Conservation (phyloP, 2,329 filamentous ascomycete genomes). For the Hypoxylon sp. region DNA sequence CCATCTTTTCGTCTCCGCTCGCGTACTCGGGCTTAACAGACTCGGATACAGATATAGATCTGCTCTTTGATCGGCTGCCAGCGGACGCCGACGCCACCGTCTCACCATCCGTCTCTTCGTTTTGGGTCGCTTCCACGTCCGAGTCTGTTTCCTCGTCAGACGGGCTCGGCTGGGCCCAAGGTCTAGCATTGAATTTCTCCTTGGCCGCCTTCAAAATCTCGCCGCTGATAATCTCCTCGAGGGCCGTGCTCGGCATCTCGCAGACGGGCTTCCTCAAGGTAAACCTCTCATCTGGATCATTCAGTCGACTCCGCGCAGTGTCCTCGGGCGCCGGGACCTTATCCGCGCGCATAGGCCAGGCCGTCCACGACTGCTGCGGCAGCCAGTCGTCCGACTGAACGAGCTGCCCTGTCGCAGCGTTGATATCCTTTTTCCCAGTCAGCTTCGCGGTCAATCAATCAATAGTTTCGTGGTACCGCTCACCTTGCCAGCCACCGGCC, state of each 20-base stretch:
- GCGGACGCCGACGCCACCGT: conserved; percentile 29
- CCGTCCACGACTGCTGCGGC: conserved; percentile 77
- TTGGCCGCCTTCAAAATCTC: conserved; percentile 75
- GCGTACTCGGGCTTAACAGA: conserved; percentile 40
- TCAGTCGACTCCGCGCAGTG: conserved; percentile 58
- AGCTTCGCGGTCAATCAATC: conserved; percentile 17
- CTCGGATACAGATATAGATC: conserved; percentile 39
- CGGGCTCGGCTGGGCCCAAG: conserved; percentile 48
- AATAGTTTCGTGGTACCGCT: conserved; percentile 43
- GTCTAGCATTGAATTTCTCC: conserved; percentile 65
- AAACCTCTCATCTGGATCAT: conserved; percentile 58
- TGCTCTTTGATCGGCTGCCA: conserved; percentile 20
- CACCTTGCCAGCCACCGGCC: conserved; percentile 51
- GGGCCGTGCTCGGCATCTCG: conserved; percentile 66
- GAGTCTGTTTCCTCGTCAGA: conserved; percentile 28
- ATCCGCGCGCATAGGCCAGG: conserved; percentile 80
- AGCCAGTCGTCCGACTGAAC: conserved; percentile 57
- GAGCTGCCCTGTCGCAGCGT: conserved; percentile 46
- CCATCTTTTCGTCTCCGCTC: conserved; percentile 43
- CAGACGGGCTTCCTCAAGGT: conserved; percentile 61
- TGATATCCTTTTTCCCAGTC: conserved; percentile 44
- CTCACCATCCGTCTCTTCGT: conserved; percentile 37
- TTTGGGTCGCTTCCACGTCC: conserved; percentile 19
- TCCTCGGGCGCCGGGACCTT: conserved; percentile 71
- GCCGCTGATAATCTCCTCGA: conserved; percentile 79